Conservation (phyloP, 192 early-diverging fungal species). For the Cladochytrium replicatum region DNA sequence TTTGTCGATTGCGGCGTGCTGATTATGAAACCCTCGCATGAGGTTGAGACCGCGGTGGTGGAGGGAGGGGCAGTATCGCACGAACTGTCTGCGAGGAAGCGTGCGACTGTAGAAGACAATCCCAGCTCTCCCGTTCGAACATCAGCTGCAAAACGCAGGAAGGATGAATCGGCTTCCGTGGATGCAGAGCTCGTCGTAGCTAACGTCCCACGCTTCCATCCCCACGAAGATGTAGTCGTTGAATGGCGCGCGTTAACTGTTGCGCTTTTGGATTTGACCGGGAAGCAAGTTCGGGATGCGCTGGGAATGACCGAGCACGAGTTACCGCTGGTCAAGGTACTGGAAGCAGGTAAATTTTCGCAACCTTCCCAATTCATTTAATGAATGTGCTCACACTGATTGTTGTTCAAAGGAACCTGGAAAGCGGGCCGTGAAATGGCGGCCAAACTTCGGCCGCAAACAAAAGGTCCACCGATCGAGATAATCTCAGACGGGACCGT, state of each 20-base stretch:
- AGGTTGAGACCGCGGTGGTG: slow-evolving; percentile 29
- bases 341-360: slow-evolving; percentile 54
- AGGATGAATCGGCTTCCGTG: slow-evolving; percentile 24
- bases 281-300: slow-evolving; percentile 45
- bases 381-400: background rate
- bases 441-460: slow-evolving; percentile 59
- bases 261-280: slow-evolving; percentile 64
- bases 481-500: slow-evolving; percentile 79
- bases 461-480: slow-evolving; percentile 84
- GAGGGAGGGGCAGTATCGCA: slow-evolving; percentile 23
- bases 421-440: slow-evolving; percentile 84
- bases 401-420: slow-evolving; percentile 66
- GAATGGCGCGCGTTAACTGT: slow-evolving; percentile 94
- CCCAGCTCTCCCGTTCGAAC: too few species aligned
- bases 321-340: slow-evolving; percentile 73
- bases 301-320: slow-evolving; percentile 38
- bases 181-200: slow-evolving; percentile 18
- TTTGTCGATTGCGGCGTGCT: slow-evolving; percentile 81
- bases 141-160: too few species aligned
- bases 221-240: slow-evolving; percentile 70
- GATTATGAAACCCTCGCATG: slow-evolving; percentile 14
- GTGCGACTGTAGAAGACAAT: too few species aligned
- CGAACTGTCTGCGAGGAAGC: too few species aligned
- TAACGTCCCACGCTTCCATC: slow-evolving; percentile 59
- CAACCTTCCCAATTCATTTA: background rate